Evolutionary conservation across 2,329 filamentous ascomycete genomes (phyloP), one percentile per base, ranked within the genome.

Genomic region (Talaromyces atroroseus): DNA sequence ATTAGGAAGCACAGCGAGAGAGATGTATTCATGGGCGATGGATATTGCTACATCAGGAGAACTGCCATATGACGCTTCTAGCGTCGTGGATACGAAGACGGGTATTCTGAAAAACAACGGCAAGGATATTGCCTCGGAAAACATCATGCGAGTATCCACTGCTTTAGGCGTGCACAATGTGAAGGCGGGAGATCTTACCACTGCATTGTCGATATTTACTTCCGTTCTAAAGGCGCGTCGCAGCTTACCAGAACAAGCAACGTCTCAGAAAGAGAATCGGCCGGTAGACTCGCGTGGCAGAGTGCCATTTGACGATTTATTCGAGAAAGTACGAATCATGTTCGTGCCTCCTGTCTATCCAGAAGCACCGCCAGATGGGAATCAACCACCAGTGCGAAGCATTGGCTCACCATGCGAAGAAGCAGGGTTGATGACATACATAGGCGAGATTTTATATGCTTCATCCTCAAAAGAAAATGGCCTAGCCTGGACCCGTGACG

Each of bases 391-490:
- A 0, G 73, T 80, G 56, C 86, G 89, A 48, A 82, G 82, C 55
- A 68, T 83, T 10, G 77, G 80, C 26, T 84, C 89, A 61, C 80
- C 82, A 38, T 96, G 92, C 71, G 87, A 94, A 62, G 92, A 96
- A 71, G 90, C 91, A 2, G 90, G 84, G 0, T 74, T 96, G 14
- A 91, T 90, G 78, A 81, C 91, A 23, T 94, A 96, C 71, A 92
- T 97, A 60, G 92, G 92, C 58, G 92, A 97, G 74, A 95, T 97
- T 52, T 80, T 97, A 32, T 96, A 88, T 71, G 83, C 89, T 0
- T 82, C 82, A 4, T 80, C 82, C n/a, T 74, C 77, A 18, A 76
- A 71, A 18, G 85, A 89, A 49, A 86, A 88, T 59, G 92, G 91
- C 0, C 78, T 96, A 1, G 85, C 85, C 5, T 97, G 92, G 92